These are phyloP conservation scores for Cadophora luteo-olivacea DNA, from an alignment of 2,329 filamentous ascomycete genomes.

Conservation along the genomic window DNA sequence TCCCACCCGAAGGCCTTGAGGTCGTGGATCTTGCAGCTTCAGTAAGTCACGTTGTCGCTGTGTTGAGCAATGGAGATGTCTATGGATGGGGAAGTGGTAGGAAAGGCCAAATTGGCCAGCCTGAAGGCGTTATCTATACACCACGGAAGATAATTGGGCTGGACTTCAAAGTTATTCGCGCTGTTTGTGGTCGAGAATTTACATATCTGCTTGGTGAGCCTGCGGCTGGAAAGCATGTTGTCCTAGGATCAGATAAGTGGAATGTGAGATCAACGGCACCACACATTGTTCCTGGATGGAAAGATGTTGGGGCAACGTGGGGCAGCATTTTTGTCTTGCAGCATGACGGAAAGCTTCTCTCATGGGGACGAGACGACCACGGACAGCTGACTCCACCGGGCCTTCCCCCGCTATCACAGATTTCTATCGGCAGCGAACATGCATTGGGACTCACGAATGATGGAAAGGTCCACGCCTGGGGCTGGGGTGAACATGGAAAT, in stretches of 20 bases:
- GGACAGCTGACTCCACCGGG: slow-evolving; percentile 75
- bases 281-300: slow-evolving; percentile 61
- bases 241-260: slow-evolving; percentile 82
- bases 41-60: slow-evolving; percentile 77
- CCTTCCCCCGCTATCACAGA: slow-evolving; percentile 62
- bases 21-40: slow-evolving; percentile 73
- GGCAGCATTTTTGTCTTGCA: slow-evolving; percentile 77
- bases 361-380: slow-evolving; percentile 87
- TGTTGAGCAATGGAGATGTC: slow-evolving; percentile 76
- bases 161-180: slow-evolving; percentile 68
- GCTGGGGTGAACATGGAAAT: slow-evolving; percentile 98
- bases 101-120: slow-evolving; percentile 80
- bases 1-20: slow-evolving; percentile 65
- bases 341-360: slow-evolving; percentile 63
- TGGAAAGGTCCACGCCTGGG: slow-evolving; percentile 81
- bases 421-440: slow-evolving; percentile 93
- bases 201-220: slow-evolving; percentile 72
- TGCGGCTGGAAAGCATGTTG: slow-evolving; percentile 61
- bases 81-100: slow-evolving; percentile 90
- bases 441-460: slow-evolving; percentile 72
- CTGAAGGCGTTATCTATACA: slow-evolving; percentile 57
- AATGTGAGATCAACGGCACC: slow-evolving; percentile 66
- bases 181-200: slow-evolving; percentile 84
- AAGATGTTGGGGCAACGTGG: slow-evolving; percentile 80
- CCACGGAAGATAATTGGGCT: slow-evolving; percentile 67